These are phyloP conservation scores for Alternaria longipes DNA, from an alignment of 2,329 filamentous ascomycete species.

Conservation along the genomic window DNA sequence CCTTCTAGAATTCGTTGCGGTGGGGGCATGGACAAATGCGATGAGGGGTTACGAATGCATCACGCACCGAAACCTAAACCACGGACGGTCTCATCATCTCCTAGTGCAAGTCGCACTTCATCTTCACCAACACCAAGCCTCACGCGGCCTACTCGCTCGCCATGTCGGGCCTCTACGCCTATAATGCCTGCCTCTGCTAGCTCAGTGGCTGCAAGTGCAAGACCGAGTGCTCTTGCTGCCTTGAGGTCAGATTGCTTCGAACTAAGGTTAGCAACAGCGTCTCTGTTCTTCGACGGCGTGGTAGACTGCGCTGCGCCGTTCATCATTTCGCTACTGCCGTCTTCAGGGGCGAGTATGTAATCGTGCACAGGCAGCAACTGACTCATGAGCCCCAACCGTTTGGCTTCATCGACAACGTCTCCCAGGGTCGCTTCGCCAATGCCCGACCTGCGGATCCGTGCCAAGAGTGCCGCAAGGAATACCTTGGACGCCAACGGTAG, in stretches of 20 bases:
- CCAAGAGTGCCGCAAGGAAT: slow-evolving; percentile 82
- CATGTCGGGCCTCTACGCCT: slow-evolving; percentile 77
- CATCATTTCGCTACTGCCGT: slow-evolving; percentile 30
- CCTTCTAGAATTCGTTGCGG: slow-evolving; percentile 11
- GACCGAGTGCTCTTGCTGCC: slow-evolving; percentile 59
- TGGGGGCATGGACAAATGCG: neutral
- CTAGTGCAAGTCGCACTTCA: slow-evolving; percentile 86
- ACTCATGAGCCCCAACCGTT: slow-evolving; percentile 70
- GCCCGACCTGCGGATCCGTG: slow-evolving; percentile 81
- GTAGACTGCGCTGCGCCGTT: slow-evolving; percentile 15
- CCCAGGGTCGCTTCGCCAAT: slow-evolving; percentile 87
- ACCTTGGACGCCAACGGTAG: slow-evolving; percentile 85
- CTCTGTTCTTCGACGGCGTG: slow-evolving; percentile 31
- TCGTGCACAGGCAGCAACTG: slow-evolving; percentile 68
- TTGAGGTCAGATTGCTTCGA: slow-evolving; percentile 42
- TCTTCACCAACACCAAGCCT: slow-evolving; percentile 87
- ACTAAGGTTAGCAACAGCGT: slow-evolving; percentile 22
- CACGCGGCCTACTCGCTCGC: slow-evolving; percentile 88
- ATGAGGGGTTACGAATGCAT: slow-evolving; percentile 12
- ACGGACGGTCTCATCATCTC: slow-evolving; percentile 87
- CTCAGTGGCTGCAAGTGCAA: slow-evolving; percentile 80
- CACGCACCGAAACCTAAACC: slow-evolving; percentile 66
- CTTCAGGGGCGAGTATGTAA: slow-evolving; percentile 62
- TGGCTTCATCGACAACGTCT: slow-evolving; percentile 88
- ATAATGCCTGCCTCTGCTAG: slow-evolving; percentile 88